Evolutionary conservation across 805 yeast genomes (phyloP), one percentile per base, ranked within the genome.

Genomic region (Suhomyces emberorum): DNA sequence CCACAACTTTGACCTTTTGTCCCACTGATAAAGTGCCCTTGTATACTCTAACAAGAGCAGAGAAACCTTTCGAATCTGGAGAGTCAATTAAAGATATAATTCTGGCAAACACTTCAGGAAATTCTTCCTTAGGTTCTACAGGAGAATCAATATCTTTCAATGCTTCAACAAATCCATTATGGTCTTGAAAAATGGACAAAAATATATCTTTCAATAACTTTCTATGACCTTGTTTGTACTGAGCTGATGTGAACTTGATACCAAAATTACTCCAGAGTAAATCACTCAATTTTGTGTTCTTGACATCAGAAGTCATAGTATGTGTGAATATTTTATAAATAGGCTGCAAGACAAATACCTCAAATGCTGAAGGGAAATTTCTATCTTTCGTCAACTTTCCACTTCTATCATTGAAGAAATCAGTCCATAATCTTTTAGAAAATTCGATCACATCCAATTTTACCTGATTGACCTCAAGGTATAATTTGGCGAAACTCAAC

Each of bases 371-470:
- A 48, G 62, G 28, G 32, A 42, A 21, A 35, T 42, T 22, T 36
- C 59, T 62, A 32, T 44, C 48, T 23, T 54, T 54, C 0, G 70
- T 51, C 46, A 88, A 81, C 35, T 62, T 70, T 7, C 75, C 69
- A 1, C 61, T 46, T 0, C 43, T 37, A 1, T 61, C 48, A 34
- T 76, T 58, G 51, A 63, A 86, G 47, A 70, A 79, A 42, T 83
- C 81, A 0, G 96, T 96, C 96, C 97, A 89, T 15, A 88, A 62
- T 38, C 78, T 65, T 28, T 55, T 51, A 0, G 76, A 62, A 52
- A 88, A 76, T 2, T 54, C 59, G 7, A 30, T 29, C 9, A 28
- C 15, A 15, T 38, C 43, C 1, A 30, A 15, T 7, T 20, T 25
- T 3, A 36, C 19, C 11, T 27, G 25, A 17, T 39, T 42, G n/a